phyloP scores from a whole-genome alignment of 108 stramenopile species.

The Skeletonema marinoi region DNA sequence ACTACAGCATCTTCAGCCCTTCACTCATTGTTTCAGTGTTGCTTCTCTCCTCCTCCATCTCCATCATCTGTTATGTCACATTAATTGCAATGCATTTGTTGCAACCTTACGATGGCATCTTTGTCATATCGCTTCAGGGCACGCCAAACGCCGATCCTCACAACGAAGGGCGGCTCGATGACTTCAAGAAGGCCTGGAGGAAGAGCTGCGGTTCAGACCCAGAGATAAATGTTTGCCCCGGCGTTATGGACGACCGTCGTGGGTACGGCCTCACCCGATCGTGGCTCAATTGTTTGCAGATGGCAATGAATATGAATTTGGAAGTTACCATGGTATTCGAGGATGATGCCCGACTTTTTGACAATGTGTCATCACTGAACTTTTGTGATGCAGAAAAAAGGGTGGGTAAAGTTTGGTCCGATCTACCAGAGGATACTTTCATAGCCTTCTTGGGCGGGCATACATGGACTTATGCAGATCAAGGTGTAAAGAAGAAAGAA shows the following conservation, averaged over 20 bases:
- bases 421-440: conserved; percentile 6
- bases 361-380: neutral
- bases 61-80: neutral
- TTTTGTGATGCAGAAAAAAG: conserved; percentile 3
- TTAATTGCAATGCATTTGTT: neutral
- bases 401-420: neutral
- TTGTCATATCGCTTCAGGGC: neutral
- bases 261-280: conserved; percentile 20
- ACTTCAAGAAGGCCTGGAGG: neutral
- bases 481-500: neutral
- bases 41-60: neutral
- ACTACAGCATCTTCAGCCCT: neutral
- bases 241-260: conserved; percentile 9
- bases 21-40: neutral
- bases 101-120: neutral
- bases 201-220: neutral
- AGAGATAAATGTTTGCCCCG: neutral
- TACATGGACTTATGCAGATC: conserved; percentile 7
- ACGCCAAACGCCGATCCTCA: neutral
- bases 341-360: conserved; percentile 15
- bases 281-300: conserved; percentile 9
- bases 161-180: neutral
- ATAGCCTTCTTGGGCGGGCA: conserved; percentile 18
- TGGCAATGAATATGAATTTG: conserved; percentile 5
- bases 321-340: conserved; percentile 13